A percentile compares a stretch with the other conserved stretches of the same genome.
These are phyloP conservation scores for Mikania micrantha DNA, from an alignment of 129 eudicot species.

Conservation along the genomic window DNA sequence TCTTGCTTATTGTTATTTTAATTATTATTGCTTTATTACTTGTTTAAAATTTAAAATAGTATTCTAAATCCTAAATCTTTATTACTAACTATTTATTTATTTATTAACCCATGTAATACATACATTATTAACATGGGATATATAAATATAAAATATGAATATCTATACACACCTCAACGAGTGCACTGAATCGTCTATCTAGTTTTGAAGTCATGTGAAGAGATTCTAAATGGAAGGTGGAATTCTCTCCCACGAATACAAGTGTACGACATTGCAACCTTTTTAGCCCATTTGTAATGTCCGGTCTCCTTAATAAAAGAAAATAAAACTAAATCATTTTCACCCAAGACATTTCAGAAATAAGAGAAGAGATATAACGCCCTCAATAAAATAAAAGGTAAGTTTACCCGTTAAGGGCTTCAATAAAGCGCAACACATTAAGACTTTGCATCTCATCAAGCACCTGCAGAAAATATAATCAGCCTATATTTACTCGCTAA, in stretches of 20 bases:
- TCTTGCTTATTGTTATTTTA: no score
- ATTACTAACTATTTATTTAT: no score
- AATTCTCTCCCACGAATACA: constrained; percentile 77
- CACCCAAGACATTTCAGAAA: background rate
- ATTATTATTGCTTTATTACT: no score
- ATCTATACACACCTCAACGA: constrained; percentile 59
- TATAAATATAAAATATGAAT: background rate
- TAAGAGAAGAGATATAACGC: background rate
- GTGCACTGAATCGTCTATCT: constrained; percentile 80
- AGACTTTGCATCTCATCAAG: constrained; percentile 73
- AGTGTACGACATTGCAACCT: constrained; percentile 66
- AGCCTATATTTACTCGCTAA: no score
- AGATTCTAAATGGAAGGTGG: constrained; percentile 74
- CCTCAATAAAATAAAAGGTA: background rate
- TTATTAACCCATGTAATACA: no score
- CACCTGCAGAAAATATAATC: constrained; percentile 57
- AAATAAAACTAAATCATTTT: background rate
- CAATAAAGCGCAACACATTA: constrained; percentile 59
- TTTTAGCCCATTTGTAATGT: constrained; percentile 57
- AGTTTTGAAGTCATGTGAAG: constrained; percentile 86
- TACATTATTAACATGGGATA: no score
- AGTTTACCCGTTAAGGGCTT: constrained; percentile 64
- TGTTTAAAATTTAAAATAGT: no score
- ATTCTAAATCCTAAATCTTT: no score
- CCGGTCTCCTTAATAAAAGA: constrained; percentile 53